Evolutionary conservation across 2,329 filamentous ascomycete genomes (phyloP).

Genomic region (Hymenoscyphus fructigenus): DNA sequence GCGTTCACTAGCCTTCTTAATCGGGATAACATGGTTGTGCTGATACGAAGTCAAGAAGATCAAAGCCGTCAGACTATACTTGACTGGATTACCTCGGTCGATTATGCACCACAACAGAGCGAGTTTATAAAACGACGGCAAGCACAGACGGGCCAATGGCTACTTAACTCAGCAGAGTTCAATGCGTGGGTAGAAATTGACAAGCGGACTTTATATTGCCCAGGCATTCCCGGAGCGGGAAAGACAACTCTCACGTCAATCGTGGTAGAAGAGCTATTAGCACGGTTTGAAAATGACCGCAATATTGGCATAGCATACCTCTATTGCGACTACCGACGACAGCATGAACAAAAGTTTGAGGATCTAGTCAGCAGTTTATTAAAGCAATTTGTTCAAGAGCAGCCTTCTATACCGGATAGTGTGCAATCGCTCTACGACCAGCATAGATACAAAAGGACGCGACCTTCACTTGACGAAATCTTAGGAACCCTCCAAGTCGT

Average conservation of each 20-base stretch:
- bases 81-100: too few species aligned
- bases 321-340: conserved; percentile 45
- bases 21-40: too few species aligned
- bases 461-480: too few species aligned
- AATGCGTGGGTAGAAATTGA: conserved; percentile 25
- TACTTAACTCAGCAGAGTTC: conserved; percentile 38
- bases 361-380: not conserved
- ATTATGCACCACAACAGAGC: too few species aligned
- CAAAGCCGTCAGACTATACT: too few species aligned
- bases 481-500: too few species aligned
- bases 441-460: too few species aligned
- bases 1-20: too few species aligned
- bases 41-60: too few species aligned
- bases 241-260: conserved; percentile 44
- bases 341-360: conserved; percentile 12
- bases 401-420: too few species aligned
- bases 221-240: not conserved
- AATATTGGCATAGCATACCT: conserved; percentile 44
- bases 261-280: conserved; percentile 42
- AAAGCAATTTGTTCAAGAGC: too few species aligned
- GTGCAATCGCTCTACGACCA: too few species aligned
- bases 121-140: conserved; percentile 17
- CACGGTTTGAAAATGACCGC: conserved; percentile 22
- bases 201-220: conserved; percentile 20
- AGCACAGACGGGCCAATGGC: conserved; percentile 15